Evolutionary conservation across 2,329 filamentous ascomycete genomes (phyloP).

Genomic region (Microdochium paspali): DNA sequence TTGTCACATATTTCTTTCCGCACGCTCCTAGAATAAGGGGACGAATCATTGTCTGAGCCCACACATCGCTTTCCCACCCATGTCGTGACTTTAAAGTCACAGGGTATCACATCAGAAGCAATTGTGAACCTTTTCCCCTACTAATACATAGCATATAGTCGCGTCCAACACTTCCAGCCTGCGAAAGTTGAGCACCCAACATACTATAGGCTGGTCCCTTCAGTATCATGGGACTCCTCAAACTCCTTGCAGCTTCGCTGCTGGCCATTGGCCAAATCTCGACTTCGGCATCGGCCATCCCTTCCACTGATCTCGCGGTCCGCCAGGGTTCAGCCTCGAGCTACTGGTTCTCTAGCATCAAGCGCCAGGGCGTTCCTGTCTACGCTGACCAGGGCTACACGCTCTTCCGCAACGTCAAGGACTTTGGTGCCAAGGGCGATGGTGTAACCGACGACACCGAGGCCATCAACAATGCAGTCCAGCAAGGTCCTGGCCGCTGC

Average conservation of each 20-base stretch:
- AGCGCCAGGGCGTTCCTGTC: conserved; percentile 58
- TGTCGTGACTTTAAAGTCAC: too few species aligned
- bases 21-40: too few species aligned
- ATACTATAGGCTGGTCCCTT: conserved; percentile 18
- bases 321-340: conserved; percentile 25
- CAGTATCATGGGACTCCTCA: conserved; percentile 20
- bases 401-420: conserved; percentile 68
- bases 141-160: neutral
- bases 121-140: neutral
- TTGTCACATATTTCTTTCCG: neutral
- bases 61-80: neutral
- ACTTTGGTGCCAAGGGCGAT: conserved; percentile 64
- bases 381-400: conserved; percentile 56
- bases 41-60: neutral
- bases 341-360: conserved; percentile 66
- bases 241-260: conserved; percentile 15
- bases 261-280: conserved; percentile 15
- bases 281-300: conserved; percentile 8
- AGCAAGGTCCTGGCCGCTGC: conserved; percentile 63
- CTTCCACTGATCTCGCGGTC: conserved; percentile 11
- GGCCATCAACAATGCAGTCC: conserved; percentile 79
- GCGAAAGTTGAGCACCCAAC: conserved; percentile 2
- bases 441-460: conserved; percentile 70
- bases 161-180: neutral
- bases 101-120: neutral